These are phyloP conservation scores for Picea sitchensis DNA, from an alignment of 75 land plant genomes.

Conservation along the genomic window DNA sequence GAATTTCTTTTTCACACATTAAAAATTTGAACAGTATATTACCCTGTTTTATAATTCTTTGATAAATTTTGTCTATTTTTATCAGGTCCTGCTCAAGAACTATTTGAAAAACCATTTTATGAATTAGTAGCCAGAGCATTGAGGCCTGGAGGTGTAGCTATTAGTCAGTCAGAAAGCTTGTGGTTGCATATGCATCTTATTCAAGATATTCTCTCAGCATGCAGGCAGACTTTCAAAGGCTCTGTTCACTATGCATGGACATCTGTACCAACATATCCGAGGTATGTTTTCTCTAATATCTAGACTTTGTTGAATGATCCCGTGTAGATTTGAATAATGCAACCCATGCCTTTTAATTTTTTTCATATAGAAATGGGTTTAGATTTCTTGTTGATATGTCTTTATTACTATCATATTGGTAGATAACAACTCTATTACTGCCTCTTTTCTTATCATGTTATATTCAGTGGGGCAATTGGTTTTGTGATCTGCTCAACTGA, in stretches of 20 bases:
- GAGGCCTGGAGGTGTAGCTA: constrained; percentile 7
- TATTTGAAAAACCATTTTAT: constrained; percentile 8
- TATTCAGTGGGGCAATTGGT: constrained; percentile 82
- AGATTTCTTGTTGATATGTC: background rate
- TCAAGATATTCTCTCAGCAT: constrained; percentile 4
- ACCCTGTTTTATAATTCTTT: no score
- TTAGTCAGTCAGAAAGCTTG: constrained; percentile 5
- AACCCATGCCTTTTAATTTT: no score
- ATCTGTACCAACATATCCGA: background rate
- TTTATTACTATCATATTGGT: background rate
- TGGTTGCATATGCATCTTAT: constrained; percentile 8
- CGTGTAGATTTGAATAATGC: no score
- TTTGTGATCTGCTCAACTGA: constrained; percentile 88
- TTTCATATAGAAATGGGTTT: background rate
- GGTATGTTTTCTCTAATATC: no score
- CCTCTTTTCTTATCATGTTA: background rate
- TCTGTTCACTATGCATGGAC: background rate
- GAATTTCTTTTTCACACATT: background rate
- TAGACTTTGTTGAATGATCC: no score
- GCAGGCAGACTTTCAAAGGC: background rate
- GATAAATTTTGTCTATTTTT: background rate
- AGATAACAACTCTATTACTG: constrained; percentile 6
- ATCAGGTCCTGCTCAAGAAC: constrained; percentile 9
- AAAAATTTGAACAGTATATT: background rate
- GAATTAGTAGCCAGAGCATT: constrained; percentile 6